Conservation (phyloP, 2,329 filamentous ascomycete species). For the Ophiognomonia clavigignenti-juglandacearum region DNA sequence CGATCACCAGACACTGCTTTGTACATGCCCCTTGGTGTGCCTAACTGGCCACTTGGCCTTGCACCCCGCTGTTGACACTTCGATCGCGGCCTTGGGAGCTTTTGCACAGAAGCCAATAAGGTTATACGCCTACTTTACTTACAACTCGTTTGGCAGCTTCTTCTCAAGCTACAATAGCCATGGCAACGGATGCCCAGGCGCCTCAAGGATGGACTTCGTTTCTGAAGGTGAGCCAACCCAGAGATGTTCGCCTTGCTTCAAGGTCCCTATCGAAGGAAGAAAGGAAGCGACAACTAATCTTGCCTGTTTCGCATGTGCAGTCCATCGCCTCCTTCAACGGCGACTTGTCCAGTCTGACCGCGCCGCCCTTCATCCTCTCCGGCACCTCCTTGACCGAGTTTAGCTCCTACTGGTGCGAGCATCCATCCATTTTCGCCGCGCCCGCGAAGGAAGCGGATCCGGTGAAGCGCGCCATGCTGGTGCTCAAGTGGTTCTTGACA, state of each 20-base stretch:
- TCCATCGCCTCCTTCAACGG: conserved; percentile 80
- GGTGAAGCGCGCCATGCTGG: conserved; percentile 75
- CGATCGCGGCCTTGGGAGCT: no score
- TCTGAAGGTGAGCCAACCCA: conserved; percentile 38
- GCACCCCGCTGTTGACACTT: no score
- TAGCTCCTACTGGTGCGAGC: conserved; percentile 78
- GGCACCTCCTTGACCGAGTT: conserved; percentile 75
- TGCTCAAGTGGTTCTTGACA: conserved; percentile 95
- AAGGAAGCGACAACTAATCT: background rate
- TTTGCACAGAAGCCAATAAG: no score
- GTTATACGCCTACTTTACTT: no score
- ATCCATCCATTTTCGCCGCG: conserved; percentile 73
- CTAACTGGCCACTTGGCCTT: no score
- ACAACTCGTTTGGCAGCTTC: no score
- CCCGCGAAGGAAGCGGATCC: conserved; percentile 75
- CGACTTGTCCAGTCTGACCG: conserved; percentile 74
- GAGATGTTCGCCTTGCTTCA: background rate
- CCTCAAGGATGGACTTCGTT: conserved; percentile 45
- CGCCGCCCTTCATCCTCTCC: conserved; percentile 77
- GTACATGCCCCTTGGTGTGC: no score
- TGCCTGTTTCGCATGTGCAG: conserved; percentile 27
- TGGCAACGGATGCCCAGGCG: conserved; percentile 18
- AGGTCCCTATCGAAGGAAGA: background rate
- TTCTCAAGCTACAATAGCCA: background rate
- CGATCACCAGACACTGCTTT: no score